phyloP scores from a whole-genome alignment of 2,329 filamentous ascomycete species.

The Fusarium sarcochroum region DNA sequence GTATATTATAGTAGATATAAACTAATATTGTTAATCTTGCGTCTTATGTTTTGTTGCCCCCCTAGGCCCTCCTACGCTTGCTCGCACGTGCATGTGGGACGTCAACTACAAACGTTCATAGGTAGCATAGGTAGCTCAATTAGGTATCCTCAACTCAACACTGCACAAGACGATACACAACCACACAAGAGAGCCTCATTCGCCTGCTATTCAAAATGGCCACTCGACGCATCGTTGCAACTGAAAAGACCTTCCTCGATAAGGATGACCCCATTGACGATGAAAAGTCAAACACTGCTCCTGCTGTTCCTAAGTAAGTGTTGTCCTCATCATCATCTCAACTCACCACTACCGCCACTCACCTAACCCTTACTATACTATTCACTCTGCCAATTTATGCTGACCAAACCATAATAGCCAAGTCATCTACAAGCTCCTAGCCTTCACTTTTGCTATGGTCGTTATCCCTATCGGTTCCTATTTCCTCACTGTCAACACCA shows the following conservation, averaged over 20 bases:
- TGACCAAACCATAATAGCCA: constrained; percentile 63
- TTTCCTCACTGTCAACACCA: constrained; percentile 80
- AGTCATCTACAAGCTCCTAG: constrained; percentile 91
- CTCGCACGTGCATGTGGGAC: constrained; percentile 47
- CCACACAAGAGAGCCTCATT: constrained; percentile 14
- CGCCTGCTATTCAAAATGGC: constrained; percentile 68
- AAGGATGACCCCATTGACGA: constrained; percentile 64
- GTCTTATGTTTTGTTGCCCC: too few relatives aligned
- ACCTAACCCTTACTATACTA: neutral
- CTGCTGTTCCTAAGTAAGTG: constrained; percentile 84
- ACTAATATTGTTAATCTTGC: too few relatives aligned
- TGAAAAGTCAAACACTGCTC: constrained; percentile 79
- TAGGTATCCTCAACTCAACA: constrained; percentile 27
- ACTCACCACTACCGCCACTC: constrained; percentile 19
- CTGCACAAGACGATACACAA: constrained; percentile 18
- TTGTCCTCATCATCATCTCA: constrained; percentile 16
- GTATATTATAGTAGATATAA: too few relatives aligned
- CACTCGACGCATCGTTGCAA: constrained; percentile 74
- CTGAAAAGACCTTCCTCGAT: constrained; percentile 76
- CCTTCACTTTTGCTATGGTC: constrained; percentile 94
- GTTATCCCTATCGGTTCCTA: constrained; percentile 89
- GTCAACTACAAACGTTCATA: constrained; percentile 19
- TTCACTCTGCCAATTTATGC: constrained; percentile 1
- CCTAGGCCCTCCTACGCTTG: neutral
- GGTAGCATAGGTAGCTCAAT: too few relatives aligned